Evolutionary conservation across 805 yeast species (phyloP), one percentile per base, ranked within the genome.

Genomic region (Pichia membranifaciens): DNA sequence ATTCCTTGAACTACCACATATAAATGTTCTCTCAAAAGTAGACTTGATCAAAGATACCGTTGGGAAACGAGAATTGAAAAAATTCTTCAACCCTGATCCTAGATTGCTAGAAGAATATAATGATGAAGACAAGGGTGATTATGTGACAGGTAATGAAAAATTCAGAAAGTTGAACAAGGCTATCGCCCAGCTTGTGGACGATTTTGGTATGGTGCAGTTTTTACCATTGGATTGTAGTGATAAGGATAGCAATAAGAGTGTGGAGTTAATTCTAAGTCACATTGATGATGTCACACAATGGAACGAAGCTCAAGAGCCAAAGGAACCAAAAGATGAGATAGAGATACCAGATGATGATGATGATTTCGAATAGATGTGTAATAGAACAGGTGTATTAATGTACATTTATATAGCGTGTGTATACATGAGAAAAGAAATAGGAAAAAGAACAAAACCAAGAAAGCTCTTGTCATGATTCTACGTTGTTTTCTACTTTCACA

Each of bases 131-230:
- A 54, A 50, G 21, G 64, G 59, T 23, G 60, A 58, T 41, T 69
- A 67, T 29, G 55, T 49, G 23, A 51, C 61, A 9, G 52, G 56
- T 12, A 78, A 76, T 56, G 78, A 79, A 12, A 82, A 76, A 58
- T 91, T 81, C 59, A 75, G 81, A 34, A 78, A 73, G 51, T 73
- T 93, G 50, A 91, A 88, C 62, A 76, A 77, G 55, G 76, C 90
- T 15, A 89, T 93, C 55, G 96, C 97, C 0, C 81, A 84, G 53
- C 71, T 93, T 55, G 95, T 90, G 32, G 98, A 93, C 61, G 99
- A 93, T 59, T 93, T 93, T 64, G 99, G 99, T 6, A 93, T 93
- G 99, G 97, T 93, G 3, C 97, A 93, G 62, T 93, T 89, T 60
- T 69, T 93, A 54, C 98, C 99, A 0, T 72, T 93, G 53, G 95